Evolutionary conservation across 139 green algal species (phyloP), one percentile per base, ranked within the genome.

Genomic region (Haematococcus sp.): DNA sequence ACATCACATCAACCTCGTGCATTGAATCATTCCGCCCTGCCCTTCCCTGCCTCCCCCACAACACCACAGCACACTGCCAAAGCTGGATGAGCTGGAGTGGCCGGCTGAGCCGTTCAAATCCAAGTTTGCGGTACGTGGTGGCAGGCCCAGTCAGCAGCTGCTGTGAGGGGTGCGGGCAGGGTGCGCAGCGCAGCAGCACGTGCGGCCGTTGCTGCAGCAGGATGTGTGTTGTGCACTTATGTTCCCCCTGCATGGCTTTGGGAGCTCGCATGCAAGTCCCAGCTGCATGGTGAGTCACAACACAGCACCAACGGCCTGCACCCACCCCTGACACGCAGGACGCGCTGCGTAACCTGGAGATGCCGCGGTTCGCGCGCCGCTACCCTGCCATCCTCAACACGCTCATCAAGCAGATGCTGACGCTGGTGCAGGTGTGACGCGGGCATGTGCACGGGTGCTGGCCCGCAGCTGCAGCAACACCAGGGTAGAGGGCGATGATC

Each of bases 361-460:
- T 97, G 91, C 76, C 91, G 1, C 89, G 89, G 60, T 97, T 97
- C 82, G 94, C 87, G 20, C 79, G 91, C 32, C 81, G 88, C 28
- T 90, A 97, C 80, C 93, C 93, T 1, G 77, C 84, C 63, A 85
- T 97, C 59, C 81, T 94, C 34, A 81, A 90, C 51, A 86, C 83
- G 4, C 79, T 97, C 31, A 81, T 97, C 25, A 87, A 85, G 56
- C 86, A 97, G 70, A 94, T 97, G 87, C 73, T 97, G 35, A 43
- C 73, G 13, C 74, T 97, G 52, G 88, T 90, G 49, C 60, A 88
- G 67, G 88, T 89, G 87, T 1, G 33, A n/a, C 17, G n/a, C n/a
- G n/a, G n/a, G n/a, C n/a, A n/a, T n/a, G n/a, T n/a, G n/a, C n/a
- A n/a, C n/a, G n/a, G n/a, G n/a, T n/a, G n/a, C n/a, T n/a, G n/a